Evolutionary conservation across 805 yeast genomes (phyloP).

Genomic region (Candida khao-thaluensis): DNA sequence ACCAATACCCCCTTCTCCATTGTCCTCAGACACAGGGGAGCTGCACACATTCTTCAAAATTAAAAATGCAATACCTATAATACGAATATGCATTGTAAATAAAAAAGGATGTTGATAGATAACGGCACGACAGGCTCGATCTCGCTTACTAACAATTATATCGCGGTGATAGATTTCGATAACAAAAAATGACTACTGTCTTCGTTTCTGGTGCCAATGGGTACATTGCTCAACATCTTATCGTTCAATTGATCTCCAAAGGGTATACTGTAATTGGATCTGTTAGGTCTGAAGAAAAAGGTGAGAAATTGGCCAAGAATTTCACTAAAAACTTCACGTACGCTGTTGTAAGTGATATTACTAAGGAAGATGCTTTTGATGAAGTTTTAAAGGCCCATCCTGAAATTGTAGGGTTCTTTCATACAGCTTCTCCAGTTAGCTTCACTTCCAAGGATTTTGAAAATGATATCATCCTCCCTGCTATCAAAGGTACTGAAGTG

Average conservation of each 20-base stretch:
- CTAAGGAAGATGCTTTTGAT: conserved; percentile 27
- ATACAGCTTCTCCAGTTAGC: conserved; percentile 30
- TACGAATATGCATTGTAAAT: too few relatives aligned
- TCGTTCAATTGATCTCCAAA: conserved; percentile 38
- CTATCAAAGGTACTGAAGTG: conserved; percentile 30
- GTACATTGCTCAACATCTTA: conserved; percentile 51
- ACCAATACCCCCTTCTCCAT: too few relatives aligned
- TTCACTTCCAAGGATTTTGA: conserved; percentile 19
- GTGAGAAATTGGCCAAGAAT: conserved; percentile 30
- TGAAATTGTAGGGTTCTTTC: conserved; percentile 27
- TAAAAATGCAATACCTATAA: too few relatives aligned
- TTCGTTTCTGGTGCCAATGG: conserved; percentile 54
- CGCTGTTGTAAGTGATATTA: conserved; percentile 24
- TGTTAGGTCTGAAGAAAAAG: conserved; percentile 46
- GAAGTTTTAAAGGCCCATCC: conserved; percentile 25
- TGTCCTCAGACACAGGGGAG: too few relatives aligned
- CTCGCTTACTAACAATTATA: too few relatives aligned
- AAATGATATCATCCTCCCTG: conserved; percentile 26
- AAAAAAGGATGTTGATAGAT: too few relatives aligned
- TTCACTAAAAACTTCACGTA: conserved; percentile 18
- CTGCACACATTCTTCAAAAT: too few relatives aligned
- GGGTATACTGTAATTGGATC: conserved; percentile 52
- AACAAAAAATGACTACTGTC: conserved; percentile 8
- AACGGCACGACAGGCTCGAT: too few relatives aligned
- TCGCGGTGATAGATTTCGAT: too few relatives aligned